Conservation (phyloP, 1,284 basidiomycete species). For the Somion occarium region DNA sequence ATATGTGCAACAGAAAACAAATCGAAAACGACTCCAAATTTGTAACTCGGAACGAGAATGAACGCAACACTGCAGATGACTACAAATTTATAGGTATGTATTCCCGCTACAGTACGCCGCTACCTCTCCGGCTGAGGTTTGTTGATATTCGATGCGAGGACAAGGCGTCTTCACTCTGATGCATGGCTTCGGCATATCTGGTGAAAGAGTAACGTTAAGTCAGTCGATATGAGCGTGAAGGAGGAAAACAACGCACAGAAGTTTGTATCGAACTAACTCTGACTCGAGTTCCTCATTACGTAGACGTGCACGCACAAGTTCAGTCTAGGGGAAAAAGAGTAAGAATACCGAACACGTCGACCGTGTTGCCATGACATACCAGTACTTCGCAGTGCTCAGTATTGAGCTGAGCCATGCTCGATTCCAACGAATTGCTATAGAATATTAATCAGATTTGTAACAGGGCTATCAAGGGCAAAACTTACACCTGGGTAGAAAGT, state of each 20-base stretch:
- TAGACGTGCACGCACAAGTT: conserved; percentile 82
- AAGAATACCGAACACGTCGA: neutral
- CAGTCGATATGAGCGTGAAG: conserved; percentile 3
- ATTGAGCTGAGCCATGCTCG: conserved; percentile 73
- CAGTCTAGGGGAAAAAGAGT: conserved; percentile 59
- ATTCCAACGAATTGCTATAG: conserved; percentile 75
- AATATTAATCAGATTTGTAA: conserved; percentile 7
- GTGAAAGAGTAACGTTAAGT: neutral
- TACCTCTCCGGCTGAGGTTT: conserved; percentile 24
- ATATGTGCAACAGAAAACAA: neutral
- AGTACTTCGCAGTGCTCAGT: conserved; percentile 74
- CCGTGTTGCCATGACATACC: conserved; percentile 32
- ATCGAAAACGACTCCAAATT: neutral
- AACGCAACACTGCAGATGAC: neutral
- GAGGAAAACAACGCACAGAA: conserved; percentile 54
- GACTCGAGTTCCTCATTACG: conserved; percentile 87
- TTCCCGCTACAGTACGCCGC: too few species aligned
- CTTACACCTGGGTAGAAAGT: conserved; percentile 78
- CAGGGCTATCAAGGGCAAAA: conserved; percentile 10
- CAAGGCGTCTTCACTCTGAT: conserved; percentile 75
- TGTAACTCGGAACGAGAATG: neutral
- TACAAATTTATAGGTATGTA: neutral
- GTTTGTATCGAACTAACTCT: conserved; percentile 88
- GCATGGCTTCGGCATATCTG: conserved; percentile 88
- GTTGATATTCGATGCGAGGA: conserved; percentile 65